Percentiles rank a stretch among this genome's conserved stretches.
Evolutionary conservation across 305 asterid genomes (phyloP).

Genomic region (Fraxinus angustifolia): DNA sequence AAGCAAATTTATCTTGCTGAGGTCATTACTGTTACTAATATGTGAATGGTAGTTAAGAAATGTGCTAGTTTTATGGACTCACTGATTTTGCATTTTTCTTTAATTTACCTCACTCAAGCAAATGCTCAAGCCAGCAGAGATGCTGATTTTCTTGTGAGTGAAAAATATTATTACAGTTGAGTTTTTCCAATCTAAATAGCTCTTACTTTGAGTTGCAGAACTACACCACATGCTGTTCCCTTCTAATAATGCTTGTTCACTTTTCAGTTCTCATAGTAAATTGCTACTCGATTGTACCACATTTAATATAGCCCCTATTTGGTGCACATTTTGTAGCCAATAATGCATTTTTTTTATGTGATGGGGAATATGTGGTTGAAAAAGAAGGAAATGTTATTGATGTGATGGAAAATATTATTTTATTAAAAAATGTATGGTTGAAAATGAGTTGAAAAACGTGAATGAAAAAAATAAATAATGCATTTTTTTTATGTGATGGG

Average conservation of each 20-base stretch:
- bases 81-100: background rate
- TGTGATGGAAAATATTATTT: too few relatives aligned
- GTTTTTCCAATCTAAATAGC: background rate
- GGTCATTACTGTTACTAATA: slow-evolving; percentile 24
- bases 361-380: too few relatives aligned
- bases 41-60: background rate
- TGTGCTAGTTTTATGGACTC: slow-evolving; percentile 11
- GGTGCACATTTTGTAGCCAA: too few relatives aligned
- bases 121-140: background rate
- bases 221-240: slow-evolving; percentile 8
- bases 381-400: too few relatives aligned
- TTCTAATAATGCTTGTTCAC: slow-evolving; percentile 1
- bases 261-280: background rate
- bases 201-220: slow-evolving; percentile 8
- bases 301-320: background rate
- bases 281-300: background rate
- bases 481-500: too few relatives aligned
- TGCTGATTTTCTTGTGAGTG: background rate
- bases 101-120: background rate
- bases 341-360: too few relatives aligned
- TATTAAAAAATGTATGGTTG: too few relatives aligned
- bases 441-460: too few relatives aligned
- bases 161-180: background rate
- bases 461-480: too few relatives aligned
- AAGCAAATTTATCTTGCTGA: slow-evolving; percentile 6